A percentile compares a stretch with the other conserved stretches of the same genome.
Evolutionary conservation across 1,284 basidiomycete species (phyloP).

Genomic region (Tausonia pullulans): DNA sequence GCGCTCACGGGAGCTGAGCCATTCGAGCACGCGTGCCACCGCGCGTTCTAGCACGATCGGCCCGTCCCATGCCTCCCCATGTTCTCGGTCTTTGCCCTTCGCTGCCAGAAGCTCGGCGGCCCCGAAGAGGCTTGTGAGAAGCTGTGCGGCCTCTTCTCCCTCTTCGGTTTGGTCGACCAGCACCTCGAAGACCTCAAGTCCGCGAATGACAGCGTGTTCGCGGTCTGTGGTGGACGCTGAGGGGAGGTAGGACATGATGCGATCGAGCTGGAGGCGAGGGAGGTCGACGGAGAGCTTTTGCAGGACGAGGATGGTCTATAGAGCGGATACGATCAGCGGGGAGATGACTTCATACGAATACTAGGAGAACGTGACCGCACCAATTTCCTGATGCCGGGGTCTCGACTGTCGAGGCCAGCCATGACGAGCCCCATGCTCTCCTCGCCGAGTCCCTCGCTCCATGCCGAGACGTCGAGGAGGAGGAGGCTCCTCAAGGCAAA

Average conservation of each 20-base stretch:
- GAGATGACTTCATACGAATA: not conserved
- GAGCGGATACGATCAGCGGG: not conserved
- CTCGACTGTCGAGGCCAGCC: slow-evolving; percentile 27
- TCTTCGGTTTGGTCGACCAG: too few relatives aligned
- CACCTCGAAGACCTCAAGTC: too few relatives aligned
- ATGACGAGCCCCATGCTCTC: slow-evolving; percentile 28
- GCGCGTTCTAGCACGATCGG: too few relatives aligned
- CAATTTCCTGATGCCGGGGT: slow-evolving; percentile 24
- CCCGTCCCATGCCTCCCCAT: too few relatives aligned
- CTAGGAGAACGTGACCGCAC: slow-evolving; percentile 21
- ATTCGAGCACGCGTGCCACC: too few relatives aligned
- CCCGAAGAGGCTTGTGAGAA: too few relatives aligned
- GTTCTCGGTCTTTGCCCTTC: too few relatives aligned
- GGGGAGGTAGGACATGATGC: slow-evolving; percentile 7
- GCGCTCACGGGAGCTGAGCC: too few relatives aligned
- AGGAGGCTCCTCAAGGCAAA: slow-evolving; percentile 27
- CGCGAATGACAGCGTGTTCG: too few relatives aligned
- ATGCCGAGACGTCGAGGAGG: slow-evolving; percentile 20
- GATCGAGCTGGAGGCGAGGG: slow-evolving; percentile 15
- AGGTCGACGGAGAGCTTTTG: slow-evolving; percentile 19
- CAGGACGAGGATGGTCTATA: slow-evolving; percentile 26
- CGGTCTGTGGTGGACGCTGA: too few relatives aligned
- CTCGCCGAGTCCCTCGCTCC: slow-evolving; percentile 26
- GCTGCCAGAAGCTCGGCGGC: too few relatives aligned
- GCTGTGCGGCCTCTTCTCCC: too few relatives aligned